A percentile compares a stretch with the other conserved stretches of the same genome.
Evolutionary conservation across 345 rosid genomes (phyloP).

Genomic region (Camelina hispida): DNA sequence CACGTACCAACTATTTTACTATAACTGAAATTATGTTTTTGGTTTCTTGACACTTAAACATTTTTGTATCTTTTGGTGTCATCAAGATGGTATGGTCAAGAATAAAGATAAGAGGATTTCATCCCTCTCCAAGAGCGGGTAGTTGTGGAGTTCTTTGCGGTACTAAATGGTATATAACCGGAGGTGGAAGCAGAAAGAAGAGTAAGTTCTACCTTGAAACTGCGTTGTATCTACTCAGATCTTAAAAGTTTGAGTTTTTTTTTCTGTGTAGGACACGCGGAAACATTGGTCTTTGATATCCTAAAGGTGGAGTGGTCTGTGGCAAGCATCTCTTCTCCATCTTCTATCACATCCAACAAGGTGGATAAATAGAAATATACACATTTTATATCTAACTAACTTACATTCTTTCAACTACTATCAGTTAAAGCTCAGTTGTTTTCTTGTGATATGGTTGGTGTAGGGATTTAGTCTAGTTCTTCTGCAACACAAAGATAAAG

Average conservation of each 20-base stretch:
- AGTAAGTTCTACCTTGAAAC: slow-evolving; percentile 55
- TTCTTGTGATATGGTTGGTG: slow-evolving; percentile 24
- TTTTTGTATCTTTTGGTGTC: slow-evolving; percentile 17
- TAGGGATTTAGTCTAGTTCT: slow-evolving; percentile 94
- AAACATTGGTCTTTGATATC: slow-evolving; percentile 82
- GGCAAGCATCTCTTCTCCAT: slow-evolving; percentile 67
- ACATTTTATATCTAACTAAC: not conserved
- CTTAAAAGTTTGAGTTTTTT: slow-evolving; percentile 6
- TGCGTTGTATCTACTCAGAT: not conserved
- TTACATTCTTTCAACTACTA: not conserved
- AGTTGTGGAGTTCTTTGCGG: slow-evolving; percentile 91
- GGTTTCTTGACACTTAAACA: slow-evolving; percentile 2
- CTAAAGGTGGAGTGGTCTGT: slow-evolving; percentile 85
- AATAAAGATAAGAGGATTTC: slow-evolving; percentile 87
- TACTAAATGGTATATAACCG: slow-evolving; percentile 93
- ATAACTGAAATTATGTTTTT: not conserved
- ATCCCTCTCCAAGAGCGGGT: slow-evolving; percentile 95
- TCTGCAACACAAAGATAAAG: slow-evolving; percentile 88
- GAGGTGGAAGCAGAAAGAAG: slow-evolving; percentile 98
- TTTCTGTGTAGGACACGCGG: slow-evolving; percentile 71
- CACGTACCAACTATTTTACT: not conserved
- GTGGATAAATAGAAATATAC: slow-evolving; percentile 40
- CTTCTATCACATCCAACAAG: slow-evolving; percentile 79
- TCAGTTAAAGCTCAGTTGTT: slow-evolving; percentile 15
- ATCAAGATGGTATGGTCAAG: slow-evolving; percentile 96